A percentile compares a stretch with the other conserved stretches of the same genome.
phyloP scores from a whole-genome alignment of 768 basidiomycete genomes.

The Exsudoporus frostii region DNA sequence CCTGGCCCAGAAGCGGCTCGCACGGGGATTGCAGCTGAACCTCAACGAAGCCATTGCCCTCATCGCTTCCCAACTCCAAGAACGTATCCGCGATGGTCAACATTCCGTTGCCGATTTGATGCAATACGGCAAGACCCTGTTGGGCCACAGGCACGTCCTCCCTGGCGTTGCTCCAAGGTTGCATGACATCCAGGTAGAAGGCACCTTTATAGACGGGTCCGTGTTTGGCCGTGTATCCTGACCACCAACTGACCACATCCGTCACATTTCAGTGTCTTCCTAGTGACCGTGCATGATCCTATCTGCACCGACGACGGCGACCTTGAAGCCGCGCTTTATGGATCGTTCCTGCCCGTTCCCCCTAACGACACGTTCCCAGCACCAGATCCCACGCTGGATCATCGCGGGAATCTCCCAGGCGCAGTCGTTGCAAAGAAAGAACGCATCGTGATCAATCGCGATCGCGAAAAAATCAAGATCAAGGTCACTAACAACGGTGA shows the following conservation, averaged over 20 bases:
- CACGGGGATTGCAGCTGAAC: slow-evolving; percentile 88
- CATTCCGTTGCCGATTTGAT: slow-evolving; percentile 88
- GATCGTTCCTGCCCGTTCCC: slow-evolving; percentile 88
- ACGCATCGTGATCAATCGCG: slow-evolving; percentile 72
- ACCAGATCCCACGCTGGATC: slow-evolving; percentile 45
- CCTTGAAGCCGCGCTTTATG: slow-evolving; percentile 83
- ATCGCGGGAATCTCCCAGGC: slow-evolving; percentile 62
- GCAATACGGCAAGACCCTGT: slow-evolving; percentile 84
- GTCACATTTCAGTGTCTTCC: slow-evolving; percentile 53
- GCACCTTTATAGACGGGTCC: slow-evolving; percentile 85
- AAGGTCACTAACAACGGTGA: slow-evolving; percentile 89
- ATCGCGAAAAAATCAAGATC: slow-evolving; percentile 63
- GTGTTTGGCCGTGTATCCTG: slow-evolving; percentile 15
- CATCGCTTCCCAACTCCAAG: slow-evolving; percentile 90
- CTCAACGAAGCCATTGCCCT: slow-evolving; percentile 84
- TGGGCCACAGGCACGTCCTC: slow-evolving; percentile 88
- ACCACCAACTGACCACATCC: not conserved
- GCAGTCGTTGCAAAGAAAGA: slow-evolving; percentile 66
- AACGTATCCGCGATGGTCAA: slow-evolving; percentile 87
- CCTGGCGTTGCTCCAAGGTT: slow-evolving; percentile 72
- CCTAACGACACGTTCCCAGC: slow-evolving; percentile 61
- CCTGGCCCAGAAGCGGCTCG: slow-evolving; percentile 91
- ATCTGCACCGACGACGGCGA: slow-evolving; percentile 82
- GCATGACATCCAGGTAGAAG: slow-evolving; percentile 91
- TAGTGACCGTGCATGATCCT: slow-evolving; percentile 97